phyloP scores from a whole-genome alignment of 208 protist species.

The Leptomonas seymouri region DNA sequence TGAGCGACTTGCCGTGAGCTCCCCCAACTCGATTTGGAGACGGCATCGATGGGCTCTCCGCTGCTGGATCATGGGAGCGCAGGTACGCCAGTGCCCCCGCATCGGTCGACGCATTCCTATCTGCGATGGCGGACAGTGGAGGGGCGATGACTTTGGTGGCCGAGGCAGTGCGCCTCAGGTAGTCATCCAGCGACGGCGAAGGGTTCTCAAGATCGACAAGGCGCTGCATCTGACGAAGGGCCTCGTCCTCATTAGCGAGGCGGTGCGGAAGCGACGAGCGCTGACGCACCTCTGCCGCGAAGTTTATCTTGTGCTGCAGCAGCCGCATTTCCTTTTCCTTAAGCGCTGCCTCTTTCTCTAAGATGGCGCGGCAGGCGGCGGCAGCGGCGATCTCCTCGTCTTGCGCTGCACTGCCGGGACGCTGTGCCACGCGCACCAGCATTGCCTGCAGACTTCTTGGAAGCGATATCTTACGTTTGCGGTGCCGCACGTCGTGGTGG shows the following conservation, averaged over 20 bases:
- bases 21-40: background rate
- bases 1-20: background rate
- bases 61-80: constrained; percentile 16
- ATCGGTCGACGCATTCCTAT: constrained; percentile 11
- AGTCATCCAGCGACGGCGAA: constrained; percentile 38
- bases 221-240: constrained; percentile 45
- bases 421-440: constrained; percentile 14
- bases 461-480: background rate
- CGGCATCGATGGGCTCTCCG: constrained; percentile 1
- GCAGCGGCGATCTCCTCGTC: constrained; percentile 45
- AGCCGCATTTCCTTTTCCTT: constrained; percentile 55
- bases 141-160: constrained; percentile 11
- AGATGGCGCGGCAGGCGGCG: constrained; percentile 48
- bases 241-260: constrained; percentile 47
- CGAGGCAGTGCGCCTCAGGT: constrained; percentile 27
- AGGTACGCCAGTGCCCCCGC: constrained; percentile 24
- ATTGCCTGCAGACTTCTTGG: background rate
- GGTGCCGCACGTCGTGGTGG: background rate
- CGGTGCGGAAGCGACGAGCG: constrained; percentile 30
- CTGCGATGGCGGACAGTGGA: background rate
- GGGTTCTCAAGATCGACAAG: constrained; percentile 38
- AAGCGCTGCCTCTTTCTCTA: constrained; percentile 54
- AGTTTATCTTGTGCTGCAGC: constrained; percentile 55
- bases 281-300: constrained; percentile 51
- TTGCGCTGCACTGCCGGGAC: constrained; percentile 13